Percentiles rank a stretch among this genome's conserved stretches.
Evolutionary conservation across 2,329 filamentous ascomycete genomes (phyloP).

Genomic region (Fusarium papillatum): DNA sequence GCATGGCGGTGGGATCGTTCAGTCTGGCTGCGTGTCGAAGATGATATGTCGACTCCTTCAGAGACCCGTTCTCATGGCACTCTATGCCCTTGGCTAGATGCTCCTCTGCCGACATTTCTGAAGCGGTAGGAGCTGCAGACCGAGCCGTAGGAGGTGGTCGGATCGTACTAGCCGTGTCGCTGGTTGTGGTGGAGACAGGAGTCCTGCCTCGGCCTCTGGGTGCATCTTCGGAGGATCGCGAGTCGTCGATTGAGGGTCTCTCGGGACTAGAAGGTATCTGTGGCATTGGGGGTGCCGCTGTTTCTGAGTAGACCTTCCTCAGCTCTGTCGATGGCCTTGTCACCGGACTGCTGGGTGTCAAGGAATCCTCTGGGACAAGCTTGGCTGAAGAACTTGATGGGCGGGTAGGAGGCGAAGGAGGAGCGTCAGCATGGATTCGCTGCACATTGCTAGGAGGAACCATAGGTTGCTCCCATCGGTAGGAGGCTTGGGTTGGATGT

Average conservation of each 20-base stretch:
- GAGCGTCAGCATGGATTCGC: constrained; percentile 60
- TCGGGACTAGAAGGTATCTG: constrained; percentile 60
- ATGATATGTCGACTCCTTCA: constrained; percentile 97
- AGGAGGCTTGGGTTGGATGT: constrained; percentile 63
- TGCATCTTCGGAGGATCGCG: constrained; percentile 62
- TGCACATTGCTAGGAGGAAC: constrained; percentile 57
- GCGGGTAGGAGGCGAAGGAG: constrained; percentile 72
- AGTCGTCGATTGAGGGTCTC: constrained; percentile 59
- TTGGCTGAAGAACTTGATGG: constrained; percentile 68
- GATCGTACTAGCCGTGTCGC: constrained; percentile 68
- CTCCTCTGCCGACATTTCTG: constrained; percentile 85
- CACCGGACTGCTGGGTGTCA: constrained; percentile 47
- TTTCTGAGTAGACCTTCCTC: constrained; percentile 64
- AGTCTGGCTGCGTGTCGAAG: constrained; percentile 89
- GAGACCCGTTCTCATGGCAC: constrained; percentile 87
- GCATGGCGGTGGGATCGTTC: constrained; percentile 93
- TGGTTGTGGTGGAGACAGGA: constrained; percentile 63
- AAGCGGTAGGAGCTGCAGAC: constrained; percentile 66
- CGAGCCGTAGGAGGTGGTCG: constrained; percentile 55
- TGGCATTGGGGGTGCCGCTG: constrained; percentile 51
- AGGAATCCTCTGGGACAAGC: constrained; percentile 53
- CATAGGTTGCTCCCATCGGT: constrained; percentile 73
- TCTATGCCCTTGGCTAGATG: constrained; percentile 93
- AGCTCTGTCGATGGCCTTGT: constrained; percentile 63
- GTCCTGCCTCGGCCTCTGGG: constrained; percentile 63